Base-by-base conservation (phyloP, 805 yeast species). In the Lipomyces starkeyi region DNA sequence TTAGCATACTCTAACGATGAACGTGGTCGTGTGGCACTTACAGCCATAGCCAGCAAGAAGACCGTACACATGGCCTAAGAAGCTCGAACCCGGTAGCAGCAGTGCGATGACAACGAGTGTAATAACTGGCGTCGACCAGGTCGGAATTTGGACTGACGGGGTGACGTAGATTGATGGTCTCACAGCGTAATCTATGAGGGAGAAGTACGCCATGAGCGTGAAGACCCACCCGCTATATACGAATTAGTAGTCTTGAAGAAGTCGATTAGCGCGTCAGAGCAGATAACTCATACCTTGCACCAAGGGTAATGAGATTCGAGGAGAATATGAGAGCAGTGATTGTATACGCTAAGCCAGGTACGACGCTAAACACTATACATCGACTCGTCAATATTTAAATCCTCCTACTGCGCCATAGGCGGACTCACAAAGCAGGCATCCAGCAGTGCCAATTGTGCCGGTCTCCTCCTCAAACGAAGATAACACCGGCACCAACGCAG, bases 371-470 rank as follows among this genome's bases (percentile, higher is more conserved):
- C 29, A 66, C 69, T 61, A 52, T 34, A 32, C 8, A 53, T 53
- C 34, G n/a, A 22, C 34, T 25, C 56, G 14, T n/a, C 27, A 29
- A 17, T 27, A 14, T 20, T 47, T 54, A 2, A 37, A n/a, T 43
- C 20, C 49, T 43, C 55, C 25, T 5, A 59, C 17, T 40, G 34
- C 14, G 7, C 58, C 37, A 3, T 20, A 20, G 11, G 49, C 49
- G 35, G 4, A 63, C 69, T 32, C 55, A 62, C 73, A 54, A 32
- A 64, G 37, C 37, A 71, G 43, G 47, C 61, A 49, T n/a, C 71
- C 71, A 20, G 69, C 70, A 22, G 73, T 70, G n/a, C 65, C 70
- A 25, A 71, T 32, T 3, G 73, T 69, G 25, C 73, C 73, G 14
- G 66, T 67, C 55, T 71, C 68, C 61, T 67, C 69, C 55, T 71